phyloP scores from a whole-genome alignment of 345 rosid genomes.

The Raphanus raphanistrum region DNA sequence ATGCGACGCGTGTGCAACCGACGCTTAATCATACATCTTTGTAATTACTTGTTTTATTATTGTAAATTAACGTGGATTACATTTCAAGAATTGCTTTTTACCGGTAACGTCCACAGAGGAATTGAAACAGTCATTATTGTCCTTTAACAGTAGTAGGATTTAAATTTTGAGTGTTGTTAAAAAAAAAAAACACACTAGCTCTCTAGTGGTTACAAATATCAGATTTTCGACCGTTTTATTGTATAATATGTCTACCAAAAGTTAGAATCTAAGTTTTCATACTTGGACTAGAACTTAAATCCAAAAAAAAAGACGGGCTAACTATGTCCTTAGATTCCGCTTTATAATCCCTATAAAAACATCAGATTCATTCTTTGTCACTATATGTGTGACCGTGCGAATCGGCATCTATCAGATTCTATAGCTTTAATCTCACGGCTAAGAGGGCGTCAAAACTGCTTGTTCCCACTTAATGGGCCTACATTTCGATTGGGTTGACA shows the following conservation, averaged over 20 bases:
- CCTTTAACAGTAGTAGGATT: not conserved
- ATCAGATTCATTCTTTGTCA: conserved; percentile 19
- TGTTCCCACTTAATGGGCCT: not conserved
- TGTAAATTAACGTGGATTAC: not conserved
- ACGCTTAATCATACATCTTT: not conserved
- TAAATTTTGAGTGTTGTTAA: not conserved
- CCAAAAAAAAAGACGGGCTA: too few relatives aligned
- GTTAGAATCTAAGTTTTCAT: too few relatives aligned
- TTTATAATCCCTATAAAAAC: not conserved
- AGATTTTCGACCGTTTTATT: too few relatives aligned
- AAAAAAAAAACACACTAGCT: too few relatives aligned
- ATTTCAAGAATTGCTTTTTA: not conserved
- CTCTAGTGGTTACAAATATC: too few relatives aligned
- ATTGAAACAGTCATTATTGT: not conserved
- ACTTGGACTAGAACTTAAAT: too few relatives aligned
- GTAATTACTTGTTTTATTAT: not conserved
- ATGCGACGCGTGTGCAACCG: conserved; percentile 18
- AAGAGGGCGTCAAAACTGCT: not conserved
- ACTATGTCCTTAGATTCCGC: not conserved
- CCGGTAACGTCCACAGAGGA: not conserved
- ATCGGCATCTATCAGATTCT: not conserved
- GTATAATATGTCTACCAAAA: too few relatives aligned
- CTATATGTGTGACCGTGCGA: not conserved
- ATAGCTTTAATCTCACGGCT: conserved; percentile 9
- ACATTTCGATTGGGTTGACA: not conserved